Evolutionary conservation across 2,329 filamentous ascomycete species (phyloP), one percentile per base, ranked within the genome.

Genomic region (Diaporthe longicolla): DNA sequence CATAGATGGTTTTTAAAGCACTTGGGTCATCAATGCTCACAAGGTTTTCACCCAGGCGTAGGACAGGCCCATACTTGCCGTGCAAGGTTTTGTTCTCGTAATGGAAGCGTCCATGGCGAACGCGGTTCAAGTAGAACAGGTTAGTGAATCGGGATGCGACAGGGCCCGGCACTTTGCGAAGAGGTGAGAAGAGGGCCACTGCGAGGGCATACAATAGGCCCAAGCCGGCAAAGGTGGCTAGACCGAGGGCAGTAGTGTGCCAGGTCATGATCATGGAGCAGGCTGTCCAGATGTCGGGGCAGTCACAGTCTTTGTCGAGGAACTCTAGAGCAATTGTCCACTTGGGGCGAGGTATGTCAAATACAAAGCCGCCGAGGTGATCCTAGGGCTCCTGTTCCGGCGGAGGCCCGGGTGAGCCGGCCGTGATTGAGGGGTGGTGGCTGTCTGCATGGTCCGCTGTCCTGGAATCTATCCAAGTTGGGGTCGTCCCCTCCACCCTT

Each of bases 91-190:
- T 81, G 69, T 85, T 86, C 40, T 82, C 82, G 19, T 79, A 77
- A 61, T 85, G 82, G 72, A 86, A 87, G 9, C 80, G 76, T 6
- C 84, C 84, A 0, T 77, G 77, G 17, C 77, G 78, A 8, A 87
- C 79, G 4, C 80, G 80, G 3, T 76, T 76, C 19, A 87, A 79
- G 65, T 86, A 85, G 84, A 86, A 88, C 1, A 85, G 76, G 1
- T 82, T 79, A 4, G 84, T 85, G 73, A 87, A 84, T 9, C 85
- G 81, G 15, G 86, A 81, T 50, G 81, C 78, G 57, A 86, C 83
- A 0, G 86, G 87, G 0, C 87, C 86, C 0, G 86, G 86, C 26
- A 88, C 79, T 9, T 77, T 76, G 48, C 80, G 80, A 4, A 85
- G 80, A 4, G 85, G 84, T 19, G 81, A 82, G 61, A 58, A 43